Percentiles rank a stretch among this genome's conserved stretches.
Evolutionary conservation across 352 stramenopile genomes (phyloP).

Genomic region (Phytophthora fragariaefolia): DNA sequence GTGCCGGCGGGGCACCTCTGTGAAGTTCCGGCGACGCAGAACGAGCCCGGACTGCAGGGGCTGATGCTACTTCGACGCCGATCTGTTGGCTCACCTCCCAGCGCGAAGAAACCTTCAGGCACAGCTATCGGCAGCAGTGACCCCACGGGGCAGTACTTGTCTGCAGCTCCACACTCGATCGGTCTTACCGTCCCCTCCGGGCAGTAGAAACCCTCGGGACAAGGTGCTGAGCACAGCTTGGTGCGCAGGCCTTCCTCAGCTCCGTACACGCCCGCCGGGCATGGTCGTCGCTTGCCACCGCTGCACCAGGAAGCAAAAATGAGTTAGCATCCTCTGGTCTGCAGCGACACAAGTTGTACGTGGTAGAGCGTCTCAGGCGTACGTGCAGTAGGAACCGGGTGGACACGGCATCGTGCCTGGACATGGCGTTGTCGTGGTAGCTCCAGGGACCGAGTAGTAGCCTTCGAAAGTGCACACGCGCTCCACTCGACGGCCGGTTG

Average conservation of each 20-base stretch:
- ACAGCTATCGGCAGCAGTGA: slow-evolving; percentile 39
- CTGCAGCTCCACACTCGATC: slow-evolving; percentile 48
- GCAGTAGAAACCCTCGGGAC: slow-evolving; percentile 73
- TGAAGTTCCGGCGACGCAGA: slow-evolving; percentile 54
- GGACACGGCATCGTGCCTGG: slow-evolving; percentile 47
- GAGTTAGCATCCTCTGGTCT: slow-evolving; percentile 15
- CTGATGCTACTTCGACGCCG: slow-evolving; percentile 32
- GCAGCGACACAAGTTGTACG: background rate
- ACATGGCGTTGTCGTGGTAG: slow-evolving; percentile 50
- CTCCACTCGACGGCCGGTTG: slow-evolving; percentile 9
- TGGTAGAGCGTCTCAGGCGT: slow-evolving; percentile 12
- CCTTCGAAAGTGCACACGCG: slow-evolving; percentile 53
- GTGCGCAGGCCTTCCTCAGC: slow-evolving; percentile 43
- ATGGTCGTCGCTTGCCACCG: slow-evolving; percentile 42
- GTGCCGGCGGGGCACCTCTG: slow-evolving; percentile 56
- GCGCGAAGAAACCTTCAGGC: slow-evolving; percentile 52
- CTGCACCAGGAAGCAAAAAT: no score
- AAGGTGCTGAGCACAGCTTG: slow-evolving; percentile 57
- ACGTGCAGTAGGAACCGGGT: slow-evolving; percentile 71
- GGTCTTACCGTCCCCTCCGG: slow-evolving; percentile 43
- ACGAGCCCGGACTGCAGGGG: slow-evolving; percentile 61
- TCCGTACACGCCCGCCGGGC: slow-evolving; percentile 72
- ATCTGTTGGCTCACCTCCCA: slow-evolving; percentile 31
- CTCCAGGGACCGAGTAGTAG: slow-evolving; percentile 50
- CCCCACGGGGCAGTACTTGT: slow-evolving; percentile 69